Conservation (phyloP, 2,329 filamentous ascomycete species). For the Trichoderma aggressivum region DNA sequence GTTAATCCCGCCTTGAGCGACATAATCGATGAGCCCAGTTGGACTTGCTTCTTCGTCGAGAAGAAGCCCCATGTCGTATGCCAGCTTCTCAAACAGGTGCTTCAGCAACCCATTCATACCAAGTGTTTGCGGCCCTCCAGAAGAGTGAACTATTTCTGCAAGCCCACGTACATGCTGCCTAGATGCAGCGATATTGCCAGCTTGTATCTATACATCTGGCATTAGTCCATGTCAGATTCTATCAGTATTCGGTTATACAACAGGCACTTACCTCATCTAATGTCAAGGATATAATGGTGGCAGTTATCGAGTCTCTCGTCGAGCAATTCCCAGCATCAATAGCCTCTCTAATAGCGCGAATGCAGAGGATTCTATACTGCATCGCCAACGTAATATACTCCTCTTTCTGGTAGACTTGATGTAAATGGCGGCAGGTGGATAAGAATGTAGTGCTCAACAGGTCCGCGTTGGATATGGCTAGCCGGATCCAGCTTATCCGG, state of each 20-base stretch:
- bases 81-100: neutral
- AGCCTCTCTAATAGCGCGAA: neutral
- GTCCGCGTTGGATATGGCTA: neutral
- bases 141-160: neutral
- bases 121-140: neutral
- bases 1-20: neutral
- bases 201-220: neutral
- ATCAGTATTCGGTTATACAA: neutral
- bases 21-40: neutral
- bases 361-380: neutral
- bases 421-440: neutral
- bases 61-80: neutral
- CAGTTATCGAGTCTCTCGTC: neutral
- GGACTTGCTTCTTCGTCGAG: neutral
- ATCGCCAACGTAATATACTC: neutral
- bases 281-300: neutral
- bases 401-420: neutral
- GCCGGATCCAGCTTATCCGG: neutral
- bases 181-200: neutral
- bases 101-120: neutral
- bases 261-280: neutral
- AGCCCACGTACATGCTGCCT: constrained; percentile 3
- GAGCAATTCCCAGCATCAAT: neutral
- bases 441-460: neutral
- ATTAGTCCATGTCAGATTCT: neutral